These are phyloP conservation scores for Leccinum olivaceopallidum DNA, from an alignment of 768 basidiomycete species.

Conservation along the genomic window DNA sequence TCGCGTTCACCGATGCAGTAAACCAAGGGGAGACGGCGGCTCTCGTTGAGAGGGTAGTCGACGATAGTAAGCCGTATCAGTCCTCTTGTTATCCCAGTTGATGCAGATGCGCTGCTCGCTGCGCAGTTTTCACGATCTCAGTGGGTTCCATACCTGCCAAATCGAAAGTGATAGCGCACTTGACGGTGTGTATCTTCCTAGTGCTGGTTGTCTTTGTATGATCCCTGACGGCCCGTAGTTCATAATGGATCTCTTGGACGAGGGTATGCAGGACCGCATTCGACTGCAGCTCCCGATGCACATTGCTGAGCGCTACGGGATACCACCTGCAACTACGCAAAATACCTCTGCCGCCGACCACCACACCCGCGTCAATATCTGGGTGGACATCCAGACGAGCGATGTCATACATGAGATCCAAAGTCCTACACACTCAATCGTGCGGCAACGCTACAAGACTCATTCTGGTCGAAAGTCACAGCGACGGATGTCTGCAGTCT, in stretches of 20 bases:
- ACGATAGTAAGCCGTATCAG: constrained; percentile 45
- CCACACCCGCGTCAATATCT: constrained; percentile 41
- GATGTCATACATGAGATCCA: constrained; percentile 40
- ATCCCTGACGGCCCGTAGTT: constrained; percentile 36
- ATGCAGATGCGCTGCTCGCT: neutral
- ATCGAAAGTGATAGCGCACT: constrained; percentile 38
- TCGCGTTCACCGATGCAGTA: constrained; percentile 42
- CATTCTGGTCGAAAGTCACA: constrained; percentile 37
- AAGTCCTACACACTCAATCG: constrained; percentile 48
- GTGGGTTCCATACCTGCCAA: constrained; percentile 51
- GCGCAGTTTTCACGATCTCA: constrained; percentile 57
- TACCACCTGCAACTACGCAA: constrained; percentile 39
- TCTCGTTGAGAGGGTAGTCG: constrained; percentile 48
- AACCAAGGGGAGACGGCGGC: constrained; percentile 42
- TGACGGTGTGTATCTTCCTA: constrained; percentile 40
- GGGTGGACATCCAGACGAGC: constrained; percentile 49
- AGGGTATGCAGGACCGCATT: constrained; percentile 47
- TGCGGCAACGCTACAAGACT: constrained; percentile 35
- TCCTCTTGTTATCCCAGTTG: neutral
- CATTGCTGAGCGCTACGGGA: constrained; percentile 55
- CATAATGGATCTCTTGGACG: constrained; percentile 53
- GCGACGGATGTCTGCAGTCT: constrained; percentile 41
- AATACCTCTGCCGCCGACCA: constrained; percentile 30
- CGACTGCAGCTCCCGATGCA: constrained; percentile 55
- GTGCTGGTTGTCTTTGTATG: neutral